A percentile compares a stretch with the other conserved stretches of the same genome.
These are phyloP conservation scores for Nidularia sp. DNA, from an alignment of 768 basidiomycete species.

Conservation along the genomic window DNA sequence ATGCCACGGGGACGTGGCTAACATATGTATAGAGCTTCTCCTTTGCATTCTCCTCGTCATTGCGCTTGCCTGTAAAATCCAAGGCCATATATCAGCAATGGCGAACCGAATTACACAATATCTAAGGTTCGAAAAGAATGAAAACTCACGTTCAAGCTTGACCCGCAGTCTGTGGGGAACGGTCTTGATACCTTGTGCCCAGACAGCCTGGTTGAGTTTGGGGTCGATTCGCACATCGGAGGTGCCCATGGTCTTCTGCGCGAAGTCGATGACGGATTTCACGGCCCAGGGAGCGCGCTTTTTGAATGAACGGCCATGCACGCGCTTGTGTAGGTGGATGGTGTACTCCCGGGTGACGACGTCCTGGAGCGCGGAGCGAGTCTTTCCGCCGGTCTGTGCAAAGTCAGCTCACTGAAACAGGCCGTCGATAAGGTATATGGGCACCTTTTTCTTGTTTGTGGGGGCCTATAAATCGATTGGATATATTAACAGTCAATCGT, in stretches of 20 bases:
- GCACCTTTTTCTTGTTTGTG: slow-evolving; percentile 56
- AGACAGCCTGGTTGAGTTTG: slow-evolving; percentile 93
- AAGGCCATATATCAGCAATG: not conserved
- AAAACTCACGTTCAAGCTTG: slow-evolving; percentile 77
- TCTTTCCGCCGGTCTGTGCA: slow-evolving; percentile 69
- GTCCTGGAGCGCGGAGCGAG: slow-evolving; percentile 94
- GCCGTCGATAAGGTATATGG: slow-evolving; percentile 2
- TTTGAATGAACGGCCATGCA: slow-evolving; percentile 92
- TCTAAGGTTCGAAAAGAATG: not conserved
- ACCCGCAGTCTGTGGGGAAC: slow-evolving; percentile 91
- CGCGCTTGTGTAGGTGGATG: slow-evolving; percentile 94
- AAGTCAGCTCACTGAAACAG: slow-evolving; percentile 2
- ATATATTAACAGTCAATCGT: not conserved
- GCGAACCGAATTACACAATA: not conserved
- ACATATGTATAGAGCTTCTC: slow-evolving; percentile 97
- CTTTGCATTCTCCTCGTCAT: slow-evolving; percentile 98
- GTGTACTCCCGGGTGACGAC: slow-evolving; percentile 99
- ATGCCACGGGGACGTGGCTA: slow-evolving; percentile 67
- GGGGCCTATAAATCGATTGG: slow-evolving; percentile 34
- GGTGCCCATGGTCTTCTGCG: slow-evolving; percentile 94
- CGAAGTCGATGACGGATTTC: slow-evolving; percentile 91
- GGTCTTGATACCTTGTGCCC: slow-evolving; percentile 91
- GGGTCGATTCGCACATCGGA: slow-evolving; percentile 92
- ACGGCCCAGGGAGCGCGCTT: slow-evolving; percentile 96
- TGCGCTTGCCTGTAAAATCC: slow-evolving; percentile 75